Percentiles rank a stretch among this genome's conserved stretches.
Evolutionary conservation across 225 moss, liverwort and hornwort genomes (phyloP).

Genomic region (Polytrichum commune): DNA sequence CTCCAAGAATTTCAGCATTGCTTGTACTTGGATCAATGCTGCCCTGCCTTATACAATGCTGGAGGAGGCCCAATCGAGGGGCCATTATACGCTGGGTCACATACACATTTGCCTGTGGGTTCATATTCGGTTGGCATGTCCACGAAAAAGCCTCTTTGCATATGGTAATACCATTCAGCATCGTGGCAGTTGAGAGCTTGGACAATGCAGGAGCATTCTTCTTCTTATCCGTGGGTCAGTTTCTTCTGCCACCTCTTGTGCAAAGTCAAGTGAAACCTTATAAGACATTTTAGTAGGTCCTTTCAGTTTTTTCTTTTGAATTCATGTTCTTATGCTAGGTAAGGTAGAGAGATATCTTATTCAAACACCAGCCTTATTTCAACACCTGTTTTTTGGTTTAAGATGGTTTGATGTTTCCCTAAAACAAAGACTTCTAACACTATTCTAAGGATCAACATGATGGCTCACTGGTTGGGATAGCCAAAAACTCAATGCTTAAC

Average conservation of each 20-base stretch:
- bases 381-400: no score
- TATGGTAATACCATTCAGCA: constrained; percentile 78
- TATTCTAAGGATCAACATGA: no score
- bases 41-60: constrained; percentile 76
- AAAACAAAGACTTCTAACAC: no score
- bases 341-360: no score
- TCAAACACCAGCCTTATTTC: no score
- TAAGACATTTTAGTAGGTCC: no score
- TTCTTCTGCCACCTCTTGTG: background rate
- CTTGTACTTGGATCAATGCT: constrained; percentile 65
- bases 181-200: constrained; percentile 57
- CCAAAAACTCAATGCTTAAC: no score
- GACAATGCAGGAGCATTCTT: constrained; percentile 61
- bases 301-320: no score
- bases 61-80: constrained; percentile 58
- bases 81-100: constrained; percentile 58
- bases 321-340: no score
- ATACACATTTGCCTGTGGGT: constrained; percentile 82
- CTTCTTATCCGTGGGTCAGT: constrained; percentile 55
- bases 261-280: no score
- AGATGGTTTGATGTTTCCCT: no score
- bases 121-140: constrained; percentile 96
- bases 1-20: constrained; percentile 45
- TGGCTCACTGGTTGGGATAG: no score
- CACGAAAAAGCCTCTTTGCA: constrained; percentile 93